Base-by-base conservation (phyloP, 805 yeast genomes). In the Candida alai region DNA sequence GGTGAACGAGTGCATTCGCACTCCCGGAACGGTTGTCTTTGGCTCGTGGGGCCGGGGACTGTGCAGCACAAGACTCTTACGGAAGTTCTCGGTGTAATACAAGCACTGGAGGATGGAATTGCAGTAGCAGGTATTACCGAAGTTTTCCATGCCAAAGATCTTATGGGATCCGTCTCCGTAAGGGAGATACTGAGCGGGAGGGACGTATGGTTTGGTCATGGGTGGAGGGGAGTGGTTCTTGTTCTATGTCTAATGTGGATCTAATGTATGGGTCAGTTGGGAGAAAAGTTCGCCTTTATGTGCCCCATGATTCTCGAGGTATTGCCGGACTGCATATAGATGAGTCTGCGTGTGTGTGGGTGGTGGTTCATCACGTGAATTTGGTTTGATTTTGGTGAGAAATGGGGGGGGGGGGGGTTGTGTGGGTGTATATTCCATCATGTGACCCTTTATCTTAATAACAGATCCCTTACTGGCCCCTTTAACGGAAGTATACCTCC, bases 41-140 rank as follows among this genome's bases (percentile, higher is more conserved):
- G 54, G 53, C 10, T 60, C 65, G 41, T 63, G 72, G 5, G 51
- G 45, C 2, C 52, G 43, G 6, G 32, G 30, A 20, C 57, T 58
- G 42, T 66, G 64, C n/a, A 44, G 36, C 8, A 61, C 39, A 18
- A 66, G 42, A 15, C 48, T 43, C 11, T 40, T 36, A 24, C 97
- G 73, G 49, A 93, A 87, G 19, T 71, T 73, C 17, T 73, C 70
- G 3, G 90, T 73, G 60, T 84, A 80, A 64, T 76, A 90, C 7
- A 90, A 70, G 45, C 95, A 86, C 56, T 93, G 98, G 16, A 93
- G 62, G 19, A 93, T 84, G 7, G 96, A 86, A 49, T 93, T 93
- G 59, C 95, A 85, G 62, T 90, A 90, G 62, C 97, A 93, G 0
- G 97, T 88, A 54, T 88, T 82, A 2, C 95, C 95, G 49, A 83